These are phyloP conservation scores for Pseudonitzschia multiseries DNA, from an alignment of 108 stramenopile genomes.

Conservation along the genomic window DNA sequence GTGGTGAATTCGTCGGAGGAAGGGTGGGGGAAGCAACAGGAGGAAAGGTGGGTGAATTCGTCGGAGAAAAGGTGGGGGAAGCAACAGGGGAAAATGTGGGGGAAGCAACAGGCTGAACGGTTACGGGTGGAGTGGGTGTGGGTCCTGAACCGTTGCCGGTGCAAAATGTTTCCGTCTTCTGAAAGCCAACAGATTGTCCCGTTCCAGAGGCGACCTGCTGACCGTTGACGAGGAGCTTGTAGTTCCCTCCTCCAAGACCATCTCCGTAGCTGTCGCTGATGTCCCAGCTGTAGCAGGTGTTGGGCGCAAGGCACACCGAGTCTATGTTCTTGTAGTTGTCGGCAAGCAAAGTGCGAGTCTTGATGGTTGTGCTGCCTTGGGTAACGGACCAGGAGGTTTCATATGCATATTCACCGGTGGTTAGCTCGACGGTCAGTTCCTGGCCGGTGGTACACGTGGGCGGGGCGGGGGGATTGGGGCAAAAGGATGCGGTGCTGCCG, in stretches of 20 bases:
- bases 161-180: too few species aligned
- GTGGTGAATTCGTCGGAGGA: too few species aligned
- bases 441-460: slow-evolving; percentile 1
- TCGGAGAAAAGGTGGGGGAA: too few species aligned
- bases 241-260: not conserved
- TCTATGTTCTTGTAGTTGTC: not conserved
- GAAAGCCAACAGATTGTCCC: too few species aligned
- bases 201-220: too few species aligned
- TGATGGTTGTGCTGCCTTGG: not conserved
- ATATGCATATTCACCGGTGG: not conserved
- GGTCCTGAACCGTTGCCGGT: too few species aligned
- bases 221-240: not conserved
- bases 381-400: not conserved
- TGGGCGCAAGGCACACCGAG: not conserved
- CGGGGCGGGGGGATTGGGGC: slow-evolving; percentile 8
- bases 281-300: slow-evolving; percentile 1
- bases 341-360: not conserved
- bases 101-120: too few species aligned
- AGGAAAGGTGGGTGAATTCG: too few species aligned
- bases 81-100: too few species aligned
- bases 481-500: slow-evolving; percentile 18
- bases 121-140: too few species aligned
- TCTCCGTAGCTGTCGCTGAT: not conserved
- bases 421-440: not conserved
- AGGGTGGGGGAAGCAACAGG: too few species aligned